Conservation (phyloP, 345 rosid species). For the Camelina sativa region DNA sequence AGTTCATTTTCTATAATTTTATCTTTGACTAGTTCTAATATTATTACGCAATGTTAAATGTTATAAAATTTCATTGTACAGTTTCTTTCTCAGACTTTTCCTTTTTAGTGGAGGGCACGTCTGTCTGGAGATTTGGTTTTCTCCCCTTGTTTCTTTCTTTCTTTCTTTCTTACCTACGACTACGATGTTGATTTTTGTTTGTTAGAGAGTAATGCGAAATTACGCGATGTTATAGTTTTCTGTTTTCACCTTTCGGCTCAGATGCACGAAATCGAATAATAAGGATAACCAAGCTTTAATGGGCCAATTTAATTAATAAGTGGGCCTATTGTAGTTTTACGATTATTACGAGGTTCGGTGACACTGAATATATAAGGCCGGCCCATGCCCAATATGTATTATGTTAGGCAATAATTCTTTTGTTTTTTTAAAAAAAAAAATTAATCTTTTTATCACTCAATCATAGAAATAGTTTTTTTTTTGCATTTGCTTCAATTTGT, state of each 20-base stretch:
- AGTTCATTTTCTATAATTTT: neutral
- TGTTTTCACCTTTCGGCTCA: too few relatives aligned
- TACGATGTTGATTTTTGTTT: neutral
- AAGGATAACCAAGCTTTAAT: neutral
- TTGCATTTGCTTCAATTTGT: neutral
- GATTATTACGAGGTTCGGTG: neutral
- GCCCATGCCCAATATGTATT: slow-evolving; percentile 28
- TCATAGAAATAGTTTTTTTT: neutral
- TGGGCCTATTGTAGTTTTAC: slow-evolving; percentile 8
- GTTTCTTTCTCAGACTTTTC: neutral
- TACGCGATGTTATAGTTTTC: neutral
- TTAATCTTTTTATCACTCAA: too few relatives aligned
- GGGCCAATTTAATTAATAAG: neutral
- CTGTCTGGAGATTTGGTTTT: neutral
- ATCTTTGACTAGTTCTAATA: neutral
- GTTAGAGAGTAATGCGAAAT: neutral
- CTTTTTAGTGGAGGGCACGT: slow-evolving; percentile 32
- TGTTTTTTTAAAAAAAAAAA: too few relatives aligned
- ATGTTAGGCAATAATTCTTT: neutral
- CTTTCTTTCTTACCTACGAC: too few relatives aligned
- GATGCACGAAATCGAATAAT: neutral
- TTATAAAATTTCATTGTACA: neutral
- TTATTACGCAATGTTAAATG: neutral
- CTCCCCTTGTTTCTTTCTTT: neutral
- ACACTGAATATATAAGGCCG: neutral